Base-by-base conservation (phyloP, 768 basidiomycete genomes). In the Plicaturopsis crispa region DNA sequence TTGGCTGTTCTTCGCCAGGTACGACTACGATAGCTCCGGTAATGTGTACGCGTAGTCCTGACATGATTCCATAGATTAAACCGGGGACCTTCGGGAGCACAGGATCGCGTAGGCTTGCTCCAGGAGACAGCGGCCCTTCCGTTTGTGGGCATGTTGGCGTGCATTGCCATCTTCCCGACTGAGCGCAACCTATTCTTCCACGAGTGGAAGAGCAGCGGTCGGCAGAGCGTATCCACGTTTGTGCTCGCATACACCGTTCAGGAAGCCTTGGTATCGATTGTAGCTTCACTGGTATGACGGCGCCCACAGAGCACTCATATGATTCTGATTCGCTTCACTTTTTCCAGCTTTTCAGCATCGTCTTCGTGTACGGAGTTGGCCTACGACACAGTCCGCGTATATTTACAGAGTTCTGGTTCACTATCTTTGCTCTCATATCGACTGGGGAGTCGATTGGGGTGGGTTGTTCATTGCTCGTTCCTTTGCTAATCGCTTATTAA, bases 131-230 rank as follows among this genome's bases (percentile, higher is more conserved):
- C 50, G 22, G 53, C 63, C 0, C 43, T 63, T 2, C 50, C 60
- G 6, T 67, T 64, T 41, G 55, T 63, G 33, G 63, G 65, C 16
- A 38, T 56, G 38, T 44, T 58, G 7, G 46, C 48, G 32, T 45
- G 49, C 12, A 48, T 48, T 24, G 51, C 66, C 5, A 56, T 69
- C 42, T 72, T 62, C 48, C 69, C 69, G 0, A 52, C 52, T 16
- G 70, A 72, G 35, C 55, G 60, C 33, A 55, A 63, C 19, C 44
- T 67, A 4, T 71, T 65, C 48, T 55, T 63, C 40, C 62, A 70
- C 48, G 70, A 70, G 44, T 60, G 55, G 35, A 48, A 52, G 13
- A 59, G 57, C 16, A 59, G 56, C 11, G 69, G 65, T 0, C 48
- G 56, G 4, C 69, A 72, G 41, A 61, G 58, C 0, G 47, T 59